Evolutionary conservation across 1,139 yeast genomes (phyloP), one percentile per base, ranked within the genome.

Genomic region (Blastobotrys buckinghamii): DNA sequence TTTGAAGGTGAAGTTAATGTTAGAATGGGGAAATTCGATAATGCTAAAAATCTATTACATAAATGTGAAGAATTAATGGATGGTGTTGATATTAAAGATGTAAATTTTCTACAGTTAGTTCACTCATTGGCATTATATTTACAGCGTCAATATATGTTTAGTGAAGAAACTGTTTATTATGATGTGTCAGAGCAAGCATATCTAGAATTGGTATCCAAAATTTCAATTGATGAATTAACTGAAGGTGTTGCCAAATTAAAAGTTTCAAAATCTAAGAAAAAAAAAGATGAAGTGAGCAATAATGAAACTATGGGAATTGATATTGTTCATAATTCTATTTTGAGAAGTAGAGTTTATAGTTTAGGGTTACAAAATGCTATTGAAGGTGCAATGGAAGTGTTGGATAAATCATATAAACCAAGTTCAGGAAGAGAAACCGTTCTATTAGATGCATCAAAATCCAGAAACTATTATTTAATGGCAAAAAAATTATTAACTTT

Each of bases 401-500:
- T 55, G 37, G 57, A 53, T 15, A 39, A 39, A 7, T 30, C 32
- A 16, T 40, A 45, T 34, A 34, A 33, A 24, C 7, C 50, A 45
- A 20, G 37, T 32, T 20, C 34, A 45, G 42, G 47, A 1, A 47
- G 59, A 16, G 65, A 63, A 26, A 45, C 44, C 10, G 53, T 58
- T 7, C 29, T 60, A 36, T 52, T 59, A 27, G 52, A 51, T 9
- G 42, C 55, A 5, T 48, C 54, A 1, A 52, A 53, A 33, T 60
- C 67, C 6, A 52, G 60, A 17, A 53, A 54, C 26, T 45, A 50
- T 8, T 59, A 57, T 41, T 43, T 56, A 9, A 43, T 50, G 24
- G 68, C 68, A 1, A 50, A 50, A 24, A 48, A 54, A 16, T 38
- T 55, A 13, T 55, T 67, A 13, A 50, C 53, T 35, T 50, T 56